Percentiles rank a stretch among this genome's conserved stretches.
phyloP scores from a whole-genome alignment of 257 asterid genomes.

The Rhazya stricta region DNA sequence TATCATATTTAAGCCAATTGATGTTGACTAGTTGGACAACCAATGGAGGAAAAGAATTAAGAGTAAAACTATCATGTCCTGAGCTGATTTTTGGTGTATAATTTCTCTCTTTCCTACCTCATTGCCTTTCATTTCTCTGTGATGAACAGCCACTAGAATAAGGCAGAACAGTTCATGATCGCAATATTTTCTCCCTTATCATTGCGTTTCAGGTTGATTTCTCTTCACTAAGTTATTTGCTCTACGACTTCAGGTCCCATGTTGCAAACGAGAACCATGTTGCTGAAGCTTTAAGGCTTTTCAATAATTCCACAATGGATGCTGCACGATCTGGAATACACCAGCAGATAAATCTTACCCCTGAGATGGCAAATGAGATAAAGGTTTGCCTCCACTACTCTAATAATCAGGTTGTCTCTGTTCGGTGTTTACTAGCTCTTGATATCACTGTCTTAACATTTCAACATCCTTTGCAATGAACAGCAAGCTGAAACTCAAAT shows the following conservation, averaged over 20 bases:
- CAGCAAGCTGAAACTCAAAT: constrained; percentile 95
- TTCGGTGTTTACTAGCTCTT: neutral
- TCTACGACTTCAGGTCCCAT: constrained; percentile 44
- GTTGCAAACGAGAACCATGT: constrained; percentile 82
- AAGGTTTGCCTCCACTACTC: constrained; percentile 39
- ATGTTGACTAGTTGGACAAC: neutral
- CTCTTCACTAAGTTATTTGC: constrained; percentile 16
- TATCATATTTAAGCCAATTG: neutral
- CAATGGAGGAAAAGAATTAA: neutral
- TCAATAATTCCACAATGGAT: constrained; percentile 83
- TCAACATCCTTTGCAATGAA: constrained; percentile 9
- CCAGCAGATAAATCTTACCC: constrained; percentile 76
- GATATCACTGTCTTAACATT: neutral
- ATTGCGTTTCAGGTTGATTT: constrained; percentile 7
- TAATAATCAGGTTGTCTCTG: neutral
- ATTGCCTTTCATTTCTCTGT: neutral
- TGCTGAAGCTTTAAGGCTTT: constrained; percentile 83
- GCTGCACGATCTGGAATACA: constrained; percentile 90
- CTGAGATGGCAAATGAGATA: constrained; percentile 85
- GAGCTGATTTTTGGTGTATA: neutral
- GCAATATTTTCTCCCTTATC: neutral
- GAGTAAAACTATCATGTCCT: neutral
- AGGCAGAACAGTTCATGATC: neutral
- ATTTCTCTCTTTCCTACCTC: neutral
- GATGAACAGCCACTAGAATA: neutral